Base-by-base conservation (phyloP, 164 flowering plant species). In the Magnolia kwangsiensis region DNA sequence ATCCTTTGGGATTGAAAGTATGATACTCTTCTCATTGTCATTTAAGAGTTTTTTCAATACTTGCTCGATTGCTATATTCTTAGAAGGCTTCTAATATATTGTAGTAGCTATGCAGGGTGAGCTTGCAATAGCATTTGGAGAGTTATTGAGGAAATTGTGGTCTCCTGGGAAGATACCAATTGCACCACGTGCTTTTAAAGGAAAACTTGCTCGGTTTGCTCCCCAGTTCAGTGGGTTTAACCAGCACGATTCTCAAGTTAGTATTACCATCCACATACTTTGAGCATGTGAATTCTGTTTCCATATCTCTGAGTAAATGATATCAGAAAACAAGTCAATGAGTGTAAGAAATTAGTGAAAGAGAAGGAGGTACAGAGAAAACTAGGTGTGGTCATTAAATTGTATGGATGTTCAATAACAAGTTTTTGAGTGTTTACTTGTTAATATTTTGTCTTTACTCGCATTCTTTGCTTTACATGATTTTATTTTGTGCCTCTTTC, bases 181-280 rank as follows among this genome's bases (percentile, higher is more conserved):
- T 88, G 92, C 94, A 7, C 99, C 99, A 64, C 99, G 99, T 81
- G 83, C 72, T 59, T 96, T 96, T 76, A 94, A 96, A 87, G 93
- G 89, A 77, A 94, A 92, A 82, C 92, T 96, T 69, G 90, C 93
- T 76, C 92, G 94, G 23, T 96, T 94, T 88, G 99, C 99, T 76
- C 97, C 99, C 9, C 98, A 96, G 80, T 96, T 96, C 82, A 96
- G 99, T 83, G 99, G 98, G 21, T 96, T 92, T 83, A 94, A 91
- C 71, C 99, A 96, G 85, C 99, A 94, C 83, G 99, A 96, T 89
- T 94, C 99, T 75, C 98, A 96, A 80, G 99, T 96, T 74, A 81
- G 90, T 87, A 72, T 21, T 69, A 18, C 59, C 49, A 23, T 72
- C 59, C 63, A 24, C 11, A 24, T 4, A 72, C 23, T 50, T 37